Base-by-base conservation (phyloP, 2,329 filamentous ascomycete species). In the Fusarium subglutinans region DNA sequence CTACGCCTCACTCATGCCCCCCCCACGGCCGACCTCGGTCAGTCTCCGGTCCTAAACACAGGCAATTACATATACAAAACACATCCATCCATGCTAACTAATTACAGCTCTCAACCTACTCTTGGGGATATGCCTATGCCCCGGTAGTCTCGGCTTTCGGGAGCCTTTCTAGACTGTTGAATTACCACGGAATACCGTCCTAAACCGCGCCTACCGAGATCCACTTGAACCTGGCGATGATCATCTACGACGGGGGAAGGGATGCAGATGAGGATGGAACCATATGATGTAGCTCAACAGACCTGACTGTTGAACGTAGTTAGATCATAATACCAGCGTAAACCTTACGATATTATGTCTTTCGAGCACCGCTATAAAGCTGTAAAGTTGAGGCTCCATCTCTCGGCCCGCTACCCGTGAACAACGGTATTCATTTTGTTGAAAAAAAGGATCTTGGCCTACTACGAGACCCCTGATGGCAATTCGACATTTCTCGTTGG, bases 401-500 rank as follows among this genome's bases (percentile, higher is more conserved):
- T n/a, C 55, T 70, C 70, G 70, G 70, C 62, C 64, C 56, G 47
- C 33, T 28, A 33, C 15, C 65, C 59, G 63, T 66, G 24, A 40
- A 28, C 13, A 40, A 55, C 24, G 37, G 40, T 35, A 30, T 64
- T 37, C 57, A 55, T 74, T 73, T 74, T 72, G 71, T 74, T 72
- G 68, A 60, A 56, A 33, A 40, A 51, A 35, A 38, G 56, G 40
- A 33, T 54, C 28, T 44, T 37, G 61, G 50, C 69, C 64, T 69
- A 22, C 62, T 28, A 70, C 55, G 54, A 37, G 58, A 70, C 62
- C 66, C 71, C 57, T 77, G 70, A 77, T 72, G 71, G 60, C 63
- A 77, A 77, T 76, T 54, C 64, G 48, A 33, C 56, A 68, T 55
- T 72, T 68, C 72, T 77, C 76, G 76, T 77, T 77, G 76, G 76